Conservation (phyloP, 768 basidiomycete species). For the Pisolithus marmoratus region DNA sequence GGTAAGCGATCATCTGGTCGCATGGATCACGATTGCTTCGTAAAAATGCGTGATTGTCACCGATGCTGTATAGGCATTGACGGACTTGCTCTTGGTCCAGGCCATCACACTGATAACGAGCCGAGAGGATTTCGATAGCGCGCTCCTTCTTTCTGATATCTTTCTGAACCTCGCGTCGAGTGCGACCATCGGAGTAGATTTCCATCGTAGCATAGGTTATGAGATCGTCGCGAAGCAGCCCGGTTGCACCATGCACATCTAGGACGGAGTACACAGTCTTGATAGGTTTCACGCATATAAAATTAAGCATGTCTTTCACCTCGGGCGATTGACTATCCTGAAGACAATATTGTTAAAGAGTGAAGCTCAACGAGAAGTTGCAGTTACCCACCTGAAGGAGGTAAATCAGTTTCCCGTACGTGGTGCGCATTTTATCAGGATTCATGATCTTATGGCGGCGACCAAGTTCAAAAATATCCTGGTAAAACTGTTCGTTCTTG, state of each 20-base stretch:
- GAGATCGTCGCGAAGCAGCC: slow-evolving; percentile 71
- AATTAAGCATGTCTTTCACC: slow-evolving; percentile 72
- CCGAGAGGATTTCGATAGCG: slow-evolving; percentile 71
- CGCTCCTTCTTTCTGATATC: slow-evolving; percentile 83
- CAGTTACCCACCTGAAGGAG: slow-evolving; percentile 58
- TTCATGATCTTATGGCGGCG: slow-evolving; percentile 89
- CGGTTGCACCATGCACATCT: slow-evolving; percentile 57
- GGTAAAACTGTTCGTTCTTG: slow-evolving; percentile 75
- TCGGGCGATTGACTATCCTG: slow-evolving; percentile 84
- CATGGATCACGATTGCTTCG: slow-evolving; percentile 85
- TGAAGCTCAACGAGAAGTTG: neutral
- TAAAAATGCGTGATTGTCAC: slow-evolving; percentile 86
- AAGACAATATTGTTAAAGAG: neutral
- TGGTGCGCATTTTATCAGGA: slow-evolving; percentile 86
- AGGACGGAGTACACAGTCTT: slow-evolving; percentile 67
- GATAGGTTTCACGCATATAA: slow-evolving; percentile 75
- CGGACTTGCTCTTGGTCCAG: slow-evolving; percentile 62
- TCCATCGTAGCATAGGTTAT: slow-evolving; percentile 75
- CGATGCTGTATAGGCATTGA: slow-evolving; percentile 83
- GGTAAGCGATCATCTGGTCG: slow-evolving; percentile 72
- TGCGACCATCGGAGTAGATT: slow-evolving; percentile 65
- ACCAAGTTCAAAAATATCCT: slow-evolving; percentile 75
- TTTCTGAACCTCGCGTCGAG: slow-evolving; percentile 73
- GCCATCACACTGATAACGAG: slow-evolving; percentile 52
- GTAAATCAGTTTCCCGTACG: slow-evolving; percentile 83